A percentile compares a stretch with the other conserved stretches of the same genome.
Evolutionary conservation across 1,139 yeast species (phyloP).

Genomic region (Debaryomyces coudertii): DNA sequence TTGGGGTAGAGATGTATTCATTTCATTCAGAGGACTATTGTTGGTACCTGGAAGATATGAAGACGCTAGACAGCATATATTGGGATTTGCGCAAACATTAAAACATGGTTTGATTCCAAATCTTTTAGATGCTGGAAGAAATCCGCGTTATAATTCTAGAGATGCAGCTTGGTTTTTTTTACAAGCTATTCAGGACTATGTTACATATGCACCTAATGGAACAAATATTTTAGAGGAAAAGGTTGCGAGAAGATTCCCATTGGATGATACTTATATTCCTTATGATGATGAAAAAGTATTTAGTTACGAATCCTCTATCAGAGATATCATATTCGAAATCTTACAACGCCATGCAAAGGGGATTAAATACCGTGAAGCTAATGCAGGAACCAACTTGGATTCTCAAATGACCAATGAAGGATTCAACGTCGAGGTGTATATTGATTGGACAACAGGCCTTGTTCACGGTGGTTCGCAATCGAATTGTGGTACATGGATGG

Average conservation of each 20-base stretch:
- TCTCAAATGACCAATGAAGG: conserved; percentile 94
- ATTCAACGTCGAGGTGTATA: conserved; percentile 75
- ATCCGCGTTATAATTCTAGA: conserved; percentile 93
- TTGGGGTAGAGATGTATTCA: conserved; percentile 98
- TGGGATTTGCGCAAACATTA: conserved; percentile 86
- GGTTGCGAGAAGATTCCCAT: conserved; percentile 84
- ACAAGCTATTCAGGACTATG: conserved; percentile 85
- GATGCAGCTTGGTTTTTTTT: conserved; percentile 97
- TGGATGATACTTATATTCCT: conserved; percentile 78
- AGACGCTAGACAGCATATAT: conserved; percentile 79
- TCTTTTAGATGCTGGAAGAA: conserved; percentile 86
- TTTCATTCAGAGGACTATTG: conserved; percentile 80
- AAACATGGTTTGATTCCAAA: conserved; percentile 97
- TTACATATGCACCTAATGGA: conserved; percentile 70
- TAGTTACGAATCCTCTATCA: conserved; percentile 65
- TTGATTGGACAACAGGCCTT: conserved; percentile 90
- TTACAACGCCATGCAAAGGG: conserved; percentile 86
- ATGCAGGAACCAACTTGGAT: conserved; percentile 88
- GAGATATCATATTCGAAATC: conserved; percentile 81
- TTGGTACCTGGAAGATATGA: conserved; percentile 76
- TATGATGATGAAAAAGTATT: conserved; percentile 77
- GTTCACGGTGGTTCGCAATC: conserved; percentile 88
- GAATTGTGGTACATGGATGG: conserved; percentile 99
- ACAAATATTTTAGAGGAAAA: conserved; percentile 64
- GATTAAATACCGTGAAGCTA: conserved; percentile 87